These are phyloP conservation scores for Fusarium sp. DNA, from an alignment of 2,329 filamentous ascomycete species.

Conservation along the genomic window DNA sequence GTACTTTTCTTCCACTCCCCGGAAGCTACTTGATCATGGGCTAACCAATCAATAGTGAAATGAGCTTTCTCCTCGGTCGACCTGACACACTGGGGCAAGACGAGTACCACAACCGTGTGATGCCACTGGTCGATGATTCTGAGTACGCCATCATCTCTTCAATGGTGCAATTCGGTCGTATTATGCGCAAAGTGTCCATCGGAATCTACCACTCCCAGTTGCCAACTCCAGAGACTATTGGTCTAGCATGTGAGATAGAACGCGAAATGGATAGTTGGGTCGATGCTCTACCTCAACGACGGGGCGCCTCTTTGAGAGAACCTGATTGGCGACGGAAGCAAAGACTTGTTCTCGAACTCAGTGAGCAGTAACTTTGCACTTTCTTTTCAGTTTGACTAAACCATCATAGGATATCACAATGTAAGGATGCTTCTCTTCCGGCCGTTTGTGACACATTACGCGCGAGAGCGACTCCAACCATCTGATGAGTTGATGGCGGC, in stretches of 20 bases:
- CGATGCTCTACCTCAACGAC: background rate
- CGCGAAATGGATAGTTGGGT: slow-evolving; percentile 3
- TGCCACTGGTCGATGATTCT: background rate
- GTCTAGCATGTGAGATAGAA: slow-evolving; percentile 4
- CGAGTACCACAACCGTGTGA: slow-evolving; percentile 10
- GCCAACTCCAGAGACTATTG: background rate
- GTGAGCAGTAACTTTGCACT: background rate
- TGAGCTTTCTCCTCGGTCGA: slow-evolving; percentile 5
- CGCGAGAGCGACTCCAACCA: background rate
- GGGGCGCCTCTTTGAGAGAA: slow-evolving; percentile 3
- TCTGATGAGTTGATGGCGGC: background rate
- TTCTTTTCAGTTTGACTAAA: background rate
- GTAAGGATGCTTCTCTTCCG: slow-evolving; percentile 14
- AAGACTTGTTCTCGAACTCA: slow-evolving; percentile 2
- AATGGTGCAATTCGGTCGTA: slow-evolving; percentile 12
- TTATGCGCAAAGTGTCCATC: background rate
- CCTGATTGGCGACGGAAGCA: slow-evolving; percentile 16
- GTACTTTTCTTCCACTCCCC: background rate
- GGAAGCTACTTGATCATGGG: background rate
- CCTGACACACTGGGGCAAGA: slow-evolving; percentile 15
- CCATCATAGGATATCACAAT: slow-evolving; percentile 1
- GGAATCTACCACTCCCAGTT: slow-evolving; percentile 7
- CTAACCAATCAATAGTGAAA: background rate
- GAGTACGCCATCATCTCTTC: slow-evolving; percentile 11
- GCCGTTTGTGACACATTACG: background rate